These are phyloP conservation scores for Xylaria telfairii DNA, from an alignment of 495 filamentous ascomycete genomes.

Conservation along the genomic window DNA sequence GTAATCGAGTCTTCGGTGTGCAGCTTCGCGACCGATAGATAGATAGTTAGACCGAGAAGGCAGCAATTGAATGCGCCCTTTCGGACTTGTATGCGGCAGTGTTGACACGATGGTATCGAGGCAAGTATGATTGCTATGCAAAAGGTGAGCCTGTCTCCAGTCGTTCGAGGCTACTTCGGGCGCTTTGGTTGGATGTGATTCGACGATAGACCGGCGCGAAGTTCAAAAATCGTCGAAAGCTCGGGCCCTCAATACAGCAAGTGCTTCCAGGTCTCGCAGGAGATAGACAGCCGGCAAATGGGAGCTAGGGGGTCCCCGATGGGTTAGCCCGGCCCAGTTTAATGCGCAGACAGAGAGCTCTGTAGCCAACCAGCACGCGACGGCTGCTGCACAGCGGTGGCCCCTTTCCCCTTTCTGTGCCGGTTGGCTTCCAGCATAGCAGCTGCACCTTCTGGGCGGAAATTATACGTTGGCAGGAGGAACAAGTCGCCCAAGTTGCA, in stretches of 20 bases:
- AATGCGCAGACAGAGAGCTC: slow-evolving; percentile 17
- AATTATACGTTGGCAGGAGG: slow-evolving; percentile 58
- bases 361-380: slow-evolving; percentile 22
- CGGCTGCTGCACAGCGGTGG: not conserved
- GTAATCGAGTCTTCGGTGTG: slow-evolving; percentile 17
- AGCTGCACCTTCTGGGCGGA: slow-evolving; percentile 50
- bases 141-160: not conserved
- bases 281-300: slow-evolving; percentile 24
- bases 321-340: not conserved
- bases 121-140: not conserved
- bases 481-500: slow-evolving; percentile 37
- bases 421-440: slow-evolving; percentile 19
- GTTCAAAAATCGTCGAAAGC: slow-evolving; percentile 28
- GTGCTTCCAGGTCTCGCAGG: not conserved
- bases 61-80: slow-evolving; percentile 22
- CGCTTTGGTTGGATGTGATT: slow-evolving; percentile 1
- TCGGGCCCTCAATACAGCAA: slow-evolving; percentile 13
- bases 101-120: not conserved
- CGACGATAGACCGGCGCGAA: not conserved
- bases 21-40: not conserved
- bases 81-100: not conserved
- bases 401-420: slow-evolving; percentile 20
- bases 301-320: slow-evolving; percentile 10
- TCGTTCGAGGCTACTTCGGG: not conserved
- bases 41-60: not conserved